Evolutionary conservation across 148 eudicot genomes (phyloP), one percentile per base, ranked within the genome.

Genomic region (Heliamphora exappendiculata): DNA sequence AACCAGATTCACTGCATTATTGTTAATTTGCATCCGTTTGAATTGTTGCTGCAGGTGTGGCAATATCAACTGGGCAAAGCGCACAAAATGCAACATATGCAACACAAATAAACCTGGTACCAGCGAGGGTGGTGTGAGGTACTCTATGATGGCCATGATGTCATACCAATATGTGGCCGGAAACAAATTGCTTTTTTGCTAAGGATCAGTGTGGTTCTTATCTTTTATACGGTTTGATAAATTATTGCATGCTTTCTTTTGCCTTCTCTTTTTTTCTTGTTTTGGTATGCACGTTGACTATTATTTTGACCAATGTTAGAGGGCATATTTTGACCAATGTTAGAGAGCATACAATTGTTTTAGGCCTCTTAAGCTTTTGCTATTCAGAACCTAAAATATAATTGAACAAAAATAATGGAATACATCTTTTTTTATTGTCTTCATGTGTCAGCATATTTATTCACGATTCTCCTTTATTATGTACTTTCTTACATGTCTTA

Each of bases 11-110:
- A 41, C 34, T 59, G 10, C 9, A 28, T 59, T 53, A 44, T 70
- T 3, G 34, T 55, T 67, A 63, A 14, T 31, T 75, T 49, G 83
- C 55, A 64, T 82, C 60, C 31, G 36, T 69, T 26, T 63, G 50
- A 13, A 22, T 64, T 84, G 76, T 78, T 75, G 72, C 29, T 88
- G 78, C 85, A 95, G 98, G 98, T 95, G 98, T 86, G 98, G 76
- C 77, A 95, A 95, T 83, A 92, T 95, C 85, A 95, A 95, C 67
- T 95, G 98, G 98, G 98, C 98, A 76, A 95, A 95, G 67, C 90
- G 98, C 28, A 63, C 64, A 29, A 95, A 95, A 80, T 95, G 98
- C 90, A 95, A 95, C 85, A 86, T 95, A 79, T 95, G 98, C 86
- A 95, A 95, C 85, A 95, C 98, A 42, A 95, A 95, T 77, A 95